Base-by-base conservation (phyloP, 257 asterid species). In the Avicennia marina region DNA sequence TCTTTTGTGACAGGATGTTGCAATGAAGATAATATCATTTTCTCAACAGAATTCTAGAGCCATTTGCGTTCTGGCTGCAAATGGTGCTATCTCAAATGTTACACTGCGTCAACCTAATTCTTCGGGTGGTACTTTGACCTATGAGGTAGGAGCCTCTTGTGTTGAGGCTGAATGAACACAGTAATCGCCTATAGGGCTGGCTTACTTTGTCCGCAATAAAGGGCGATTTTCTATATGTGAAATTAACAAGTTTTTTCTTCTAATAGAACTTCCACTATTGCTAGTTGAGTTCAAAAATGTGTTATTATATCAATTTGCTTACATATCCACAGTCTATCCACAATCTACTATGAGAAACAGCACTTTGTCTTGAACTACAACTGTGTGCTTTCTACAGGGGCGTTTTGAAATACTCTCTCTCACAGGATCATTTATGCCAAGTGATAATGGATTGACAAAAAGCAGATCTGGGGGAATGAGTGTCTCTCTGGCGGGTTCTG, bases 381-480 rank as follows among this genome's bases (percentile, higher is more conserved):
- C n/a, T n/a, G n/a, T 43, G 22, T 29, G 15, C 32, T n/a, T n/a
- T 62, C 47, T 57, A n/a, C 90, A 90, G 97, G 95, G 95, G 33
- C 87, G 76, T 25, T 90, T 86, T 58, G 87, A 90, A 64, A 86
- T 90, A 59, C 86, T 90, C 41, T 86, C 95, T 31, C 77, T 90
- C 59, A 76, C 83, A 2, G 95, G 97, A 44, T 84, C 94, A 20
- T 86, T 80, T 62, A 78, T 82, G 78, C 94, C 86, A 16, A 81
- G 76, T 45, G 95, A 90, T 68, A 75, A 78, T 33, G 93, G 95
- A 49, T 50, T 78, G 39, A 69, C 96, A n/a, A 86, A 82, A 68
- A 80, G 93, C 77, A 69, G 93, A 74, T 82, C 97, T 12, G 97
- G 97, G 31, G 95, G 95, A 44, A 64, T 90, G 88, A 84, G 93